These are phyloP conservation scores for Pulveroboletus sp. DNA, from an alignment of 768 basidiomycete species.

Conservation along the genomic window DNA sequence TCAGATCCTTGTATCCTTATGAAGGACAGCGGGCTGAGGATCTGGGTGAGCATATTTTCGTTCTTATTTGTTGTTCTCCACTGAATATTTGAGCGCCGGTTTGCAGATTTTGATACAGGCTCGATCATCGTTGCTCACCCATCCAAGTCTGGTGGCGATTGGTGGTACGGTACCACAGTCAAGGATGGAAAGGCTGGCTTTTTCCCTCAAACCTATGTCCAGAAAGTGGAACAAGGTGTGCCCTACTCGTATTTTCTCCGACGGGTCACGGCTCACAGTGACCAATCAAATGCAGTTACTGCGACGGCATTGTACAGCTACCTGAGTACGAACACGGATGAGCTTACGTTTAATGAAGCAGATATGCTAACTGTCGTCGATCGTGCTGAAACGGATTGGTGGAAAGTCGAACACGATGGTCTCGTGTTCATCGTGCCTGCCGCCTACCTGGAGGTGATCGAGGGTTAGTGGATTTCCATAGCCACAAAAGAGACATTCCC, in stretches of 20 bases:
- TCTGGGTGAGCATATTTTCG: constrained; percentile 54
- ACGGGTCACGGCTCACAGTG: not conserved
- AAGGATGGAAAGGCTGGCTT: constrained; percentile 70
- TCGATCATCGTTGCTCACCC: constrained; percentile 75
- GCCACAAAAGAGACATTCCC: constrained; percentile 29
- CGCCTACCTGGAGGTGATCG: constrained; percentile 76
- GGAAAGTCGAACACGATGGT: constrained; percentile 89
- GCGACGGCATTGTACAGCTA: constrained; percentile 84
- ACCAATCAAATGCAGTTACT: constrained; percentile 38
- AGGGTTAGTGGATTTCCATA: constrained; percentile 76
- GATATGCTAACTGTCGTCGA: constrained; percentile 79
- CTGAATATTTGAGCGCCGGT: not conserved
- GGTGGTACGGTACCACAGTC: constrained; percentile 84
- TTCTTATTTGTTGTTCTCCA: not conserved
- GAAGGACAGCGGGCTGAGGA: constrained; percentile 86
- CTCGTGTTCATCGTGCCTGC: constrained; percentile 89
- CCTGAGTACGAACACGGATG: constrained; percentile 62
- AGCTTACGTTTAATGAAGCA: constrained; percentile 82
- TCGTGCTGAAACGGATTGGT: constrained; percentile 83
- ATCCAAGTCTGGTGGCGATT: constrained; percentile 79
- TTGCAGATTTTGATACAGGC: constrained; percentile 82
- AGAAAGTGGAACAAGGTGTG: constrained; percentile 60
- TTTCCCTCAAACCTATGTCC: constrained; percentile 88
- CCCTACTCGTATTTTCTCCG: not conserved
- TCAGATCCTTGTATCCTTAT: constrained; percentile 79